A percentile compares a stretch with the other conserved stretches of the same genome.
These are phyloP conservation scores for Aspergillus fumigatus DNA, from an alignment of 2,329 filamentous ascomycete genomes.

Conservation along the genomic window DNA sequence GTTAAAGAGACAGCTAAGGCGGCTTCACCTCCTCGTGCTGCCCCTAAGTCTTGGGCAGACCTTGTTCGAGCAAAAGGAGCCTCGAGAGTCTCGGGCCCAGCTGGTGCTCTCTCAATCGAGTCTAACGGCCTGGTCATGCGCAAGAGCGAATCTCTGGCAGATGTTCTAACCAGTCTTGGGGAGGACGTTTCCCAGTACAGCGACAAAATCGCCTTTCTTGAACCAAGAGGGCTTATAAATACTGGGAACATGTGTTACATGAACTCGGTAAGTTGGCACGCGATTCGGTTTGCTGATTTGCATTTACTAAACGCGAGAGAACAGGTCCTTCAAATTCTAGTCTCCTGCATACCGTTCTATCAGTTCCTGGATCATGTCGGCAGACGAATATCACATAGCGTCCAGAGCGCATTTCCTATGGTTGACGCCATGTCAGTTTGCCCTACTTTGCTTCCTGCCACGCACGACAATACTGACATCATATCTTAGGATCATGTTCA, in stretches of 20 bases:
- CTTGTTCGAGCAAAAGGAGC: slow-evolving; percentile 54
- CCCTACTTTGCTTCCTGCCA: background rate
- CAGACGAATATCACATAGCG: slow-evolving; percentile 78
- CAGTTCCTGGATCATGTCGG: slow-evolving; percentile 85
- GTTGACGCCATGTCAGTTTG: slow-evolving; percentile 83
- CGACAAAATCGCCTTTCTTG: slow-evolving; percentile 72
- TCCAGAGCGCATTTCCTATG: slow-evolving; percentile 91
- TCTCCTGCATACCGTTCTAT: slow-evolving; percentile 93
- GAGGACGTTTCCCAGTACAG: slow-evolving; percentile 55
- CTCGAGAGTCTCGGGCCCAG: slow-evolving; percentile 25
- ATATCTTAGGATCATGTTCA: slow-evolving; percentile 76
- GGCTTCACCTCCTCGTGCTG: slow-evolving; percentile 39
- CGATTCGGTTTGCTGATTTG: slow-evolving; percentile 31
- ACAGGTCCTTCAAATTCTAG: slow-evolving; percentile 88
- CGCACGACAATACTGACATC: slow-evolving; percentile 4
- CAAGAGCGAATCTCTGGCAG: slow-evolving; percentile 62
- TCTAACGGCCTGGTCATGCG: slow-evolving; percentile 41
- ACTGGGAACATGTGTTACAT: slow-evolving; percentile 99
- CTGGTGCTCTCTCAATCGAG: slow-evolving; percentile 22
- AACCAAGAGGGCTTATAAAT: slow-evolving; percentile 90
- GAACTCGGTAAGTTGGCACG: slow-evolving; percentile 76
- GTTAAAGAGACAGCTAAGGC: slow-evolving; percentile 36
- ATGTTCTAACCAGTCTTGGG: slow-evolving; percentile 70
- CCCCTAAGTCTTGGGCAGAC: slow-evolving; percentile 66
- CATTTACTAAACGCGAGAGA: background rate